phyloP scores from a whole-genome alignment of 208 protist genomes.

The Leishmania arabica region DNA sequence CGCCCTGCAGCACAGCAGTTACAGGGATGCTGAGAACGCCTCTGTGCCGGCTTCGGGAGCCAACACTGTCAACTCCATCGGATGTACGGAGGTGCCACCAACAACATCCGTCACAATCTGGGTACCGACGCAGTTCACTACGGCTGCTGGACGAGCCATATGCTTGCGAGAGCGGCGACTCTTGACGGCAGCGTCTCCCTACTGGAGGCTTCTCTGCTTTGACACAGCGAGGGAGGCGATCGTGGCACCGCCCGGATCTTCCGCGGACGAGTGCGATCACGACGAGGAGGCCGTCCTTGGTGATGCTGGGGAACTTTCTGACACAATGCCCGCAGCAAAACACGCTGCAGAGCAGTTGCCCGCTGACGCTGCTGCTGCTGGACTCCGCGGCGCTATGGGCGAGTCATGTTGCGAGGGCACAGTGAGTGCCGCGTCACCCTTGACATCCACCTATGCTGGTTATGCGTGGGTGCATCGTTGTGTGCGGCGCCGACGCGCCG shows the following conservation, averaged over 20 bases:
- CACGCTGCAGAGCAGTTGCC: background rate
- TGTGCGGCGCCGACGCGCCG: background rate
- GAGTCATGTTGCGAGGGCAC: background rate
- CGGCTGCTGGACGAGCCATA: constrained; percentile 50
- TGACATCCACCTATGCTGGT: constrained; percentile 8
- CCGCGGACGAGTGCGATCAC: background rate
- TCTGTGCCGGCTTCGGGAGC: background rate
- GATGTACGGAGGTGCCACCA: background rate
- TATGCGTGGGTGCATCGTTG: constrained; percentile 6
- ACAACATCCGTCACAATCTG: constrained; percentile 18
- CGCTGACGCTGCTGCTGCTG: background rate
- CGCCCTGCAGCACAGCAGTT: background rate
- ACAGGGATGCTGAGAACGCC: background rate
- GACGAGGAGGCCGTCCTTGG: background rate
- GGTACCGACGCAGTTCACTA: constrained; percentile 70
- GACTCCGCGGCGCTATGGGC: background rate
- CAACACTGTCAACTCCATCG: background rate
- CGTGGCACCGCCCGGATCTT: background rate
- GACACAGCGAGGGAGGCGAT: constrained; percentile 20
- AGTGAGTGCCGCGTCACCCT: background rate
- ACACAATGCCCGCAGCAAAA: background rate
- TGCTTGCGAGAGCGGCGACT: constrained; percentile 52
- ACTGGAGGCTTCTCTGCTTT: constrained; percentile 47
- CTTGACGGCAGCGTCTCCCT: constrained; percentile 38
- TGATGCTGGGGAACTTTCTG: background rate